Evolutionary conservation across 805 yeast species (phyloP).

Genomic region (Debaryomyces prosopidis): DNA sequence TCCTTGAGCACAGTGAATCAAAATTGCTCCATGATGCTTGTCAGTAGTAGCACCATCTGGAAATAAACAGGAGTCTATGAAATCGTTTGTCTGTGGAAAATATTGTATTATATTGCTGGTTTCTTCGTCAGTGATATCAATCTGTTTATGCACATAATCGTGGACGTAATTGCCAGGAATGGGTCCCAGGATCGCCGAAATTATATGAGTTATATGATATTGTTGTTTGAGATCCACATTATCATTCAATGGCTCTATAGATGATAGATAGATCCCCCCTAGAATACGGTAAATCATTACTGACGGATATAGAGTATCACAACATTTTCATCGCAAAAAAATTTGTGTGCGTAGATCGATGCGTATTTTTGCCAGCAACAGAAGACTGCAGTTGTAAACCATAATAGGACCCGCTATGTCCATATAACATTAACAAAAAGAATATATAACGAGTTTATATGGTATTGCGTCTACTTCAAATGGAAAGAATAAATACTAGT

Average conservation of each 20-base stretch:
- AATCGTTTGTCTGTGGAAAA: constrained; percentile 60
- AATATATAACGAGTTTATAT: no score
- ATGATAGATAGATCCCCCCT: constrained; percentile 79
- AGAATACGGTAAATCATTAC: constrained; percentile 36
- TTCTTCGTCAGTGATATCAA: constrained; percentile 73
- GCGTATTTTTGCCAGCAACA: no score
- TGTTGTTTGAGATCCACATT: constrained; percentile 50
- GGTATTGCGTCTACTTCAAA: no score
- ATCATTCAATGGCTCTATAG: constrained; percentile 63
- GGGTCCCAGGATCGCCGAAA: constrained; percentile 68
- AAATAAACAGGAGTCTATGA: constrained; percentile 66
- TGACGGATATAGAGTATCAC: neutral
- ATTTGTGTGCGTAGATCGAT: neutral
- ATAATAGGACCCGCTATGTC: no score
- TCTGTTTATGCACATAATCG: constrained; percentile 54
- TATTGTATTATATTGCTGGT: constrained; percentile 63
- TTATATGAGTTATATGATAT: constrained; percentile 64
- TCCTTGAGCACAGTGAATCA: constrained; percentile 57
- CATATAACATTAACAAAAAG: no score
- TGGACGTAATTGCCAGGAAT: constrained; percentile 52
- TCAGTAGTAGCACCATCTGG: constrained; percentile 8
- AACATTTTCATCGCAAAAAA: neutral
- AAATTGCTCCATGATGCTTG: constrained; percentile 42
- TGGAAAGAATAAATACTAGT: no score
- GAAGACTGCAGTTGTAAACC: no score